Percentiles rank a stretch among this genome's conserved stretches.
Evolutionary conservation across 163 green algal genomes (phyloP).

Genomic region (Chlamydomonas reinhardtii): DNA sequence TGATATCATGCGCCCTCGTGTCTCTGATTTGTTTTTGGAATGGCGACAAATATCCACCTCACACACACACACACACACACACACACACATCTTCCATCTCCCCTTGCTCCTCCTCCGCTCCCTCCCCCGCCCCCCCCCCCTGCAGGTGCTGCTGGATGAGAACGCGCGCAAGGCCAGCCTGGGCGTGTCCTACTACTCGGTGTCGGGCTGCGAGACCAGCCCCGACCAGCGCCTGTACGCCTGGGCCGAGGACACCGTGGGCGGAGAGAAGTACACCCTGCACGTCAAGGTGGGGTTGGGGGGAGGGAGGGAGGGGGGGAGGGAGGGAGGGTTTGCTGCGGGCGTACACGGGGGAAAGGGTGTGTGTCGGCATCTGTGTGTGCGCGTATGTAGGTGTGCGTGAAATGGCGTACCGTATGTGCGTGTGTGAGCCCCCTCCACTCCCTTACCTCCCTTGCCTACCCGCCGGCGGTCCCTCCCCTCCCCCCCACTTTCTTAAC

Average conservation of each 20-base stretch:
- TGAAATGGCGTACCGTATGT: too few relatives aligned
- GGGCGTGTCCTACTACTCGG: conserved; percentile 86
- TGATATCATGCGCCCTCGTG: too few relatives aligned
- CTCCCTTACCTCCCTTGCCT: background rate
- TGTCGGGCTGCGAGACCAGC: conserved; percentile 64
- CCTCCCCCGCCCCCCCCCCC: background rate
- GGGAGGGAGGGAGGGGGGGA: background rate
- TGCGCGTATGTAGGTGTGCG: background rate
- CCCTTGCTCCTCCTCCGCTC: too few relatives aligned
- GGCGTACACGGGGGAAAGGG: too few relatives aligned
- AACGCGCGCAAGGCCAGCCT: conserved; percentile 85
- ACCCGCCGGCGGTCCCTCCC: too few relatives aligned
- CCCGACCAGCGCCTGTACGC: conserved; percentile 64
- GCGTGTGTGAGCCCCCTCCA: too few relatives aligned
- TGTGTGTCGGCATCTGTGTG: too few relatives aligned
- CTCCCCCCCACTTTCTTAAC: too few relatives aligned
- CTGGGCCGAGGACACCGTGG: conserved; percentile 86
- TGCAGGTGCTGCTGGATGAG: conserved; percentile 89
- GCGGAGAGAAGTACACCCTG: conserved; percentile 90
- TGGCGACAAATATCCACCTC: too few relatives aligned
- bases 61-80: too few relatives aligned
- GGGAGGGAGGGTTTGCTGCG: background rate
- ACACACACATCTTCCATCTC: too few relatives aligned
- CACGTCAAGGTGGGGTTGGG: conserved; percentile 82
- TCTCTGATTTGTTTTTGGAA: too few relatives aligned